Evolutionary conservation across 1,284 basidiomycete species (phyloP), one percentile per base, ranked within the genome.

Genomic region (Cutaneotrichosporon dermatis): DNA sequence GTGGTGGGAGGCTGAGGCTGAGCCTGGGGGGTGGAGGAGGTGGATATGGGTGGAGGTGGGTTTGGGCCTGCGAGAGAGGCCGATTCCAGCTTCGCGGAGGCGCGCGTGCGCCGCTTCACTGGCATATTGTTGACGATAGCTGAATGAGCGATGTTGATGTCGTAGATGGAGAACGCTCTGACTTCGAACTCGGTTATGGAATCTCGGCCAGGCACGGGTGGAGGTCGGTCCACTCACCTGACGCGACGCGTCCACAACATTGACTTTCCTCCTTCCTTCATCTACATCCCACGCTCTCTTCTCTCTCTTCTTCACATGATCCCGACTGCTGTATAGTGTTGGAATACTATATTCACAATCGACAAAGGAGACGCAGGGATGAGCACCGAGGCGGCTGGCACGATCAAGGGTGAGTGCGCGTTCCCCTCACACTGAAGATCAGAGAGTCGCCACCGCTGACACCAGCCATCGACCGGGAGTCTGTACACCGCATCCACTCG

Each of bases 401-500:
- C 44, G 5, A 60, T 60, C 54, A 60, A 56, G 34, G 51, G 59
- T 60, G 40, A 36, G 43, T 2, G 25, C 25, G 25, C 3, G 25
- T 25, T 25, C 25, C 2, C 25, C 25, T 4, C 2, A 6, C 3
- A 15, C 34, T 1, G 34, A 13, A 40, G 33, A n/a, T n/a, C n/a
- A n/a, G n/a, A n/a, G n/a, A n/a, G 7, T 36, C 8, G 15, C 11
- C 5, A 16, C 39, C 6, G 25, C 58, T 52, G 39, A 52, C 54
- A 16, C 5, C 53, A 79, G 83, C 87, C 8, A 92, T 97, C 64
- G 91, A 95, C 69, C 77, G 78, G 3, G 77, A 82, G 2, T 90
- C 92, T 7, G 82, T 92, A 8, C 92, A 95, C 74, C 83, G 85
- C 55, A 88, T 98, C 59, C 90, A 92, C 0, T 92, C 92, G 5